Percentiles rank a stretch among this genome's conserved stretches.
phyloP scores from a whole-genome alignment of 225 moss, liverwort and hornwort species.

The Ulota crispa region DNA sequence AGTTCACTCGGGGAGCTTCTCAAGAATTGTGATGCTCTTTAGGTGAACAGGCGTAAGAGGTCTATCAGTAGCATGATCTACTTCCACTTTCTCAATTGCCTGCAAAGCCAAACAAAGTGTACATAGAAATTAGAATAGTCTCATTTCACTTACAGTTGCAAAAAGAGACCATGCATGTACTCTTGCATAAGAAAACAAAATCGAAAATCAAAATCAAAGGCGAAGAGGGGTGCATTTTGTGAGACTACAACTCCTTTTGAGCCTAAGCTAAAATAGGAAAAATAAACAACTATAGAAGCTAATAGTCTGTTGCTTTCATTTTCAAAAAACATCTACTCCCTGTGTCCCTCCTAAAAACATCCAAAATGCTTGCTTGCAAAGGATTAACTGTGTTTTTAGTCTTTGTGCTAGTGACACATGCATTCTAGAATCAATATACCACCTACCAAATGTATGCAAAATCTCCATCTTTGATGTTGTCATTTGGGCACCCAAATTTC shows the following conservation, averaged over 20 bases:
- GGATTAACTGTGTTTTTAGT: no score
- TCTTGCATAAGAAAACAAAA: background rate
- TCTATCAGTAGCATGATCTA: conserved; percentile 41
- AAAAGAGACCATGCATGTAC: background rate
- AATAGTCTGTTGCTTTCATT: no score
- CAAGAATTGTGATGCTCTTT: conserved; percentile 33
- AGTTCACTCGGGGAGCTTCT: conserved; percentile 37
- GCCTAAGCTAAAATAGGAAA: background rate
- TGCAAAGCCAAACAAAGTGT: conserved; percentile 23
- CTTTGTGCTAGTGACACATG: no score
- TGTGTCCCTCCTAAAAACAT: no score
- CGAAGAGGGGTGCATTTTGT: background rate
- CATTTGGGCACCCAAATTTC: no score
- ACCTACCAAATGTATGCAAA: no score
- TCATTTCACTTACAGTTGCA: background rate
- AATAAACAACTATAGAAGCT: background rate
- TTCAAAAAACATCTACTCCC: no score
- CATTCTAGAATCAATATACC: no score
- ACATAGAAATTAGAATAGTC: background rate
- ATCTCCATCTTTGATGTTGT: no score
- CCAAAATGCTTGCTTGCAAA: no score
- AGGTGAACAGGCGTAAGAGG: conserved; percentile 53
- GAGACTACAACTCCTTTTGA: background rate
- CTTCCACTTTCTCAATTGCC: conserved; percentile 67
- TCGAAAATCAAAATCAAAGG: background rate